These are phyloP conservation scores for Lyophyllum shimeji DNA, from an alignment of 768 basidiomycete species.

Conservation along the genomic window DNA sequence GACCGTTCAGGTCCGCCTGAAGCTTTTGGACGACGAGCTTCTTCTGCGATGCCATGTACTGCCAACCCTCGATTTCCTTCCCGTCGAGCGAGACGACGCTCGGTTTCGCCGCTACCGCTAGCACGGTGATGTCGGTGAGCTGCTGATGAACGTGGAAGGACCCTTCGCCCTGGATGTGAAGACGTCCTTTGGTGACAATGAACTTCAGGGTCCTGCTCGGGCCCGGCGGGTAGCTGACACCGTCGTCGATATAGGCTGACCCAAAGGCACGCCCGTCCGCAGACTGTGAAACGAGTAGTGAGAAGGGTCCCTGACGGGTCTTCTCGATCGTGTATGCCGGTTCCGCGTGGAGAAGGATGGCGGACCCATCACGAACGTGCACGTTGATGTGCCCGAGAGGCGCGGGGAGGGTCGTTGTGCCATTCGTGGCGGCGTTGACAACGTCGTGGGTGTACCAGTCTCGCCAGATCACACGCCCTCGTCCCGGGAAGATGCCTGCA, in stretches of 20 bases:
- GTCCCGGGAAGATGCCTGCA: constrained; percentile 64
- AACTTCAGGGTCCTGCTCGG: constrained; percentile 50
- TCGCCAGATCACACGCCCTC: constrained; percentile 59
- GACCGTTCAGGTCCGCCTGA: constrained; percentile 42
- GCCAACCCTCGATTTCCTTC: constrained; percentile 31
- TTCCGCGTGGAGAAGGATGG: constrained; percentile 58
- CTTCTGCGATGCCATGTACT: constrained; percentile 35
- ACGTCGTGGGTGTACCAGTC: constrained; percentile 72
- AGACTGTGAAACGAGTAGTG: constrained; percentile 58
- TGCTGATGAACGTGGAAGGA: constrained; percentile 44
- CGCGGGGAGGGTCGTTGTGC: constrained; percentile 53
- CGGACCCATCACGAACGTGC: constrained; percentile 69
- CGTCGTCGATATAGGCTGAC: constrained; percentile 69
- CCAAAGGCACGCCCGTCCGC: constrained; percentile 52
- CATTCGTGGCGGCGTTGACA: constrained; percentile 40
- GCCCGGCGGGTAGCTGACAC: constrained; percentile 59
- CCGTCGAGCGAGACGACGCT: constrained; percentile 38
- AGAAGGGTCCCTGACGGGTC: constrained; percentile 60
- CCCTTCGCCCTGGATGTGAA: constrained; percentile 40
- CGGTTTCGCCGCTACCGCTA: constrained; percentile 51
- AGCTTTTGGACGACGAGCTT: constrained; percentile 41
- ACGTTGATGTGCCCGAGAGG: constrained; percentile 77
- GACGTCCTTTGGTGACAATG: constrained; percentile 26
- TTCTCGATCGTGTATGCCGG: constrained; percentile 71
- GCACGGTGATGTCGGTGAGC: constrained; percentile 53